Evolutionary conservation across 768 basidiomycete species (phyloP).

Genomic region (Termitomyces sp.): DNA sequence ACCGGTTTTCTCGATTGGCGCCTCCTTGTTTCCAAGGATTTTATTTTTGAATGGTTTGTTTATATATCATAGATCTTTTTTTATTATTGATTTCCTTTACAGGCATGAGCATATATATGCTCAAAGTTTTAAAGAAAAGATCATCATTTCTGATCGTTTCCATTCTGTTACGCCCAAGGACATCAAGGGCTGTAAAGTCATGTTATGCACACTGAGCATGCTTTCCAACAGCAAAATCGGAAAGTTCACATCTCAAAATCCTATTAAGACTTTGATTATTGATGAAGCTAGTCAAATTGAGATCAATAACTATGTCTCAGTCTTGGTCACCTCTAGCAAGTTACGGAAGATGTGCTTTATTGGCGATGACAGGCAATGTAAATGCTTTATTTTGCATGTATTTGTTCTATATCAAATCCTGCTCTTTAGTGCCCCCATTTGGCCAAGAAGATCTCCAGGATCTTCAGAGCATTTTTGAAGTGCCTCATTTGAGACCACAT

Average conservation of each 20-base stretch:
- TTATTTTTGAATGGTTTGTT: conserved; percentile 57
- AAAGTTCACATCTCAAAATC: conserved; percentile 29
- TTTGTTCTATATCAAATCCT: conserved; percentile 9
- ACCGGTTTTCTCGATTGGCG: conserved; percentile 51
- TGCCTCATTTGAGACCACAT: conserved; percentile 46
- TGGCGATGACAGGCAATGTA: conserved; percentile 65
- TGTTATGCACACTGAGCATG: conserved; percentile 78
- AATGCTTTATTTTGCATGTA: conserved; percentile 15
- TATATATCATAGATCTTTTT: neutral
- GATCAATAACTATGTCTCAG: conserved; percentile 42
- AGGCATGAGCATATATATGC: conserved; percentile 83
- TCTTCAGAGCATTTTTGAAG: conserved; percentile 74
- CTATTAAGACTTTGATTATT: conserved; percentile 45
- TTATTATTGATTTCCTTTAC: neutral
- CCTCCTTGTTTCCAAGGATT: conserved; percentile 65
- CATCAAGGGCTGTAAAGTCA: conserved; percentile 42
- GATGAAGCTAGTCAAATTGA: conserved; percentile 71
- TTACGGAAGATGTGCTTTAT: conserved; percentile 56
- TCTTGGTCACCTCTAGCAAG: conserved; percentile 28
- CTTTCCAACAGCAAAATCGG: conserved; percentile 38
- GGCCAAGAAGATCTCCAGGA: conserved; percentile 63
- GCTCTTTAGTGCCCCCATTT: conserved; percentile 65
- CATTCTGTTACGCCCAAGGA: conserved; percentile 9
- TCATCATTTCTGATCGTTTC: conserved; percentile 47
- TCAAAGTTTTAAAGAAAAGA: conserved; percentile 32